These are phyloP conservation scores for Pyrenula massariospora DNA, from an alignment of 495 filamentous ascomycete genomes.

Conservation along the genomic window DNA sequence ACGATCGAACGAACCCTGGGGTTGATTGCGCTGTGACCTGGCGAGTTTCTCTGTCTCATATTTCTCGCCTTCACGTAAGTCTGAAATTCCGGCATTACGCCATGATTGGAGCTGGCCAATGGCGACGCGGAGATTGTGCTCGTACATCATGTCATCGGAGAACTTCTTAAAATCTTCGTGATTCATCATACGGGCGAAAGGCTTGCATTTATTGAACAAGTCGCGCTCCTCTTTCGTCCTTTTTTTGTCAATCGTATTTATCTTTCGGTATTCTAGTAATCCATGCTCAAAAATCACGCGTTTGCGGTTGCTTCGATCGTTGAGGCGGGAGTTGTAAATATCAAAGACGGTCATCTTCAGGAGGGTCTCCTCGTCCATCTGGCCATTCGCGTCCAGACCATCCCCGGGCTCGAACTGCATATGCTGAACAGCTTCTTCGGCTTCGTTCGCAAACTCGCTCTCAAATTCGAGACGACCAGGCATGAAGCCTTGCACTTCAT, in stretches of 20 bases:
- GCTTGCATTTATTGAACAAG: constrained; percentile 82
- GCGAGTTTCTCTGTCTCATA: constrained; percentile 85
- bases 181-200: constrained; percentile 95
- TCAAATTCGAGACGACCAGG: constrained; percentile 95
- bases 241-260: constrained; percentile 79
- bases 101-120: constrained; percentile 90
- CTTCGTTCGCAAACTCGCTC: constrained; percentile 94
- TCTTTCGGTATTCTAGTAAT: constrained; percentile 84
- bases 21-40: constrained; percentile 56
- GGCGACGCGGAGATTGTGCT: constrained; percentile 81
- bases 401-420: constrained; percentile 98
- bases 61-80: constrained; percentile 78
- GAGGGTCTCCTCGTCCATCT: constrained; percentile 87
- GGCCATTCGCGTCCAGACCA: constrained; percentile 75
- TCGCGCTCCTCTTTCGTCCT: constrained; percentile 91
- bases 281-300: constrained; percentile 94
- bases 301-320: constrained; percentile 86
- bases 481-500: constrained; percentile 98
- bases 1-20: constrained; percentile 70
- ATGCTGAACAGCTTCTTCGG: constrained; percentile 93
- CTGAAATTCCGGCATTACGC: constrained; percentile 71
- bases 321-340: constrained; percentile 91
- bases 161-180: constrained; percentile 79
- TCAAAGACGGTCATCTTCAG: constrained; percentile 97
- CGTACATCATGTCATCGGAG: constrained; percentile 71